Conservation (phyloP, 768 basidiomycete genomes). For the Gloeophyllum trabeum region DNA sequence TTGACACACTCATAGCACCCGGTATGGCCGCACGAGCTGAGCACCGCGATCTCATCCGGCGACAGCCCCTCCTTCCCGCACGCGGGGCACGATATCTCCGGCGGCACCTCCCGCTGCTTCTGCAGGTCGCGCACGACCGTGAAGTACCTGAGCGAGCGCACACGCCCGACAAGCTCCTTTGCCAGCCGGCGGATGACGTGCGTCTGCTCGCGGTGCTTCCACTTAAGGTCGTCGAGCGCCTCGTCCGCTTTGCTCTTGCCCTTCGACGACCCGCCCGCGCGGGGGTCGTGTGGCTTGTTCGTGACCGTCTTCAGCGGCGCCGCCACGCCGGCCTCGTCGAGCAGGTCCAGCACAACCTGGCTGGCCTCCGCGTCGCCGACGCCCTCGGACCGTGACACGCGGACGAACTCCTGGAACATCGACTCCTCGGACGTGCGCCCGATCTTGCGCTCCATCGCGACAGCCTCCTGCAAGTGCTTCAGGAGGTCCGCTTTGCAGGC, state of each 20-base stretch:
- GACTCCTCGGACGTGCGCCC: conserved; percentile 57
- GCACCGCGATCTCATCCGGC: conserved; percentile 63
- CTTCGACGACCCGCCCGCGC: conserved; percentile 24
- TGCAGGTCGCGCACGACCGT: conserved; percentile 85
- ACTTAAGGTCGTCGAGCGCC: conserved; percentile 48
- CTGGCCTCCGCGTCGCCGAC: conserved; percentile 74
- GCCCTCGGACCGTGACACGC: conserved; percentile 57
- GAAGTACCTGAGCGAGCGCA: conserved; percentile 88
- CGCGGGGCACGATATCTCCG: conserved; percentile 47
- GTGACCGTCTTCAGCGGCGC: conserved; percentile 13
- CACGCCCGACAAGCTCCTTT: conserved; percentile 84
- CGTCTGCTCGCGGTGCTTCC: conserved; percentile 80
- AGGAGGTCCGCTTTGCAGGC: conserved; percentile 70
- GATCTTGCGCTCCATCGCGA: conserved; percentile 58
- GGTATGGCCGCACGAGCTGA: conserved; percentile 88
- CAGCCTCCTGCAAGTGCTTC: conserved; percentile 49
- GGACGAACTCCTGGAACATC: conserved; percentile 70
- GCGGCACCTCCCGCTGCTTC: conserved; percentile 51
- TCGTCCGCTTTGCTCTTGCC: conserved; percentile 38
- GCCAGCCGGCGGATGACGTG: conserved; percentile 76
- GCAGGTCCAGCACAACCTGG: conserved; percentile 41
- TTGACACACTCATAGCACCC: conserved; percentile 72
- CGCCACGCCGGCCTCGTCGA: conserved; percentile 48
- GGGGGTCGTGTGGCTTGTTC: conserved; percentile 7
- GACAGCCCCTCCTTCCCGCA: conserved; percentile 48